phyloP scores from a whole-genome alignment of 257 asterid genomes.

The Cynanchum wilfordii region DNA sequence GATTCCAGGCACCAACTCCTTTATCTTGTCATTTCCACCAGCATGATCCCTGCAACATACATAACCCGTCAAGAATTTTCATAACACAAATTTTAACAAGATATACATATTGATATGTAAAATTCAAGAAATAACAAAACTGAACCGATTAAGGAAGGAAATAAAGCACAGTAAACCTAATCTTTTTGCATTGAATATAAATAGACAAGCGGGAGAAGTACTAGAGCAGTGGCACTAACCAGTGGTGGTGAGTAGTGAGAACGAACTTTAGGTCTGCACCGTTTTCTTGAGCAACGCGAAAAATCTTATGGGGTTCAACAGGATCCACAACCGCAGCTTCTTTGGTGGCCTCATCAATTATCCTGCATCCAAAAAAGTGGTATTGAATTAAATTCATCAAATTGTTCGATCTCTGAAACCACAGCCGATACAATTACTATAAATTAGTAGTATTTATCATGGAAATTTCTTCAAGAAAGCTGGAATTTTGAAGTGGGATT shows the following conservation, averaged over 20 bases:
- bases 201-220: too few species aligned
- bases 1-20: slow-evolving; percentile 66
- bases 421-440: neutral
- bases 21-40: slow-evolving; percentile 91
- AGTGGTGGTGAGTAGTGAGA: slow-evolving; percentile 96
- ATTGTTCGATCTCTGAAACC: neutral
- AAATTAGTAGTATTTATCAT: neutral
- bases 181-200: too few species aligned
- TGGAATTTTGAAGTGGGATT: neutral
- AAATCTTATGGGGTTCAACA: slow-evolving; percentile 79
- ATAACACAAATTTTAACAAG: neutral
- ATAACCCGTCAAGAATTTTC: neutral
- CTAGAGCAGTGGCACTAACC: slow-evolving; percentile 32
- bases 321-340: slow-evolving; percentile 95
- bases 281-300: slow-evolving; percentile 67
- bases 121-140: neutral
- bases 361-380: slow-evolving; percentile 12
- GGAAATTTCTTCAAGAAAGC: neutral
- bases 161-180: too few species aligned
- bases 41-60: slow-evolving; percentile 76
- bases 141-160: neutral
- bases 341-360: slow-evolving; percentile 61
- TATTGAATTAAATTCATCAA: neutral
- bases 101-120: neutral
- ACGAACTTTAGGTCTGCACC: slow-evolving; percentile 66